phyloP scores from a whole-genome alignment of 495 filamentous ascomycete species.

The Penicillium diatomitis region DNA sequence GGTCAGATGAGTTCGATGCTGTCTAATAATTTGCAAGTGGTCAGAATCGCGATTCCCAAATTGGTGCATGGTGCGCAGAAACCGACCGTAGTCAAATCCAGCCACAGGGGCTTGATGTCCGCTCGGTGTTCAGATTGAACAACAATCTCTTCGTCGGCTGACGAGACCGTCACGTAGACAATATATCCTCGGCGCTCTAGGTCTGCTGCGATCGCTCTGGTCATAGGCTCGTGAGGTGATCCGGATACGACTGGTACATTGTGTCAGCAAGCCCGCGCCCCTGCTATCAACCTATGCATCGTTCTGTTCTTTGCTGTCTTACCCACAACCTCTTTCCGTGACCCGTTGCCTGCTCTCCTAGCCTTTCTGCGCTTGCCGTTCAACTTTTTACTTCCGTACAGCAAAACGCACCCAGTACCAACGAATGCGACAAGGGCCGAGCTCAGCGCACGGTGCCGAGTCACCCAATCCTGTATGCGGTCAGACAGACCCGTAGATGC shows the following conservation, averaged over 20 bases:
- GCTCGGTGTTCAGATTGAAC: conserved; percentile 64
- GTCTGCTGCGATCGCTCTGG: conserved; percentile 70
- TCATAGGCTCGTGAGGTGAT: conserved; percentile 69
- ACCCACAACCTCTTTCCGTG: conserved; percentile 76
- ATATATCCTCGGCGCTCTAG: conserved; percentile 88
- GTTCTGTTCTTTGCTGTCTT: conserved; percentile 8
- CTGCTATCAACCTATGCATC: not conserved
- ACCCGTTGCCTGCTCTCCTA: conserved; percentile 69
- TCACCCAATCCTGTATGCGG: conserved; percentile 51
- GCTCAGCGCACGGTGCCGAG: conserved; percentile 57
- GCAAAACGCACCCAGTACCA: conserved; percentile 57
- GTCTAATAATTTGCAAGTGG: conserved; percentile 25
- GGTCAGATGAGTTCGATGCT: conserved; percentile 47
- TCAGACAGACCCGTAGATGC: conserved; percentile 30
- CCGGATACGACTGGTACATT: conserved; percentile 60
- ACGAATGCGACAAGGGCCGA: conserved; percentile 58
- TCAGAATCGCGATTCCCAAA: not conserved
- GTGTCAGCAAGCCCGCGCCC: conserved; percentile 7
- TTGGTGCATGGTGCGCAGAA: not conserved
- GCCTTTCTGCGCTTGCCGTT: conserved; percentile 63
- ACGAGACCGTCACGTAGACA: conserved; percentile 77
- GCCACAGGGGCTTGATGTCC: conserved; percentile 71
- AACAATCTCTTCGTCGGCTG: conserved; percentile 68
- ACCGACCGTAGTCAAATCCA: conserved; percentile 61
- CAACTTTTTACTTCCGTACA: conserved; percentile 51